These are phyloP conservation scores for Santalum album DNA, from an alignment of 164 flowering plant species.

Conservation along the genomic window DNA sequence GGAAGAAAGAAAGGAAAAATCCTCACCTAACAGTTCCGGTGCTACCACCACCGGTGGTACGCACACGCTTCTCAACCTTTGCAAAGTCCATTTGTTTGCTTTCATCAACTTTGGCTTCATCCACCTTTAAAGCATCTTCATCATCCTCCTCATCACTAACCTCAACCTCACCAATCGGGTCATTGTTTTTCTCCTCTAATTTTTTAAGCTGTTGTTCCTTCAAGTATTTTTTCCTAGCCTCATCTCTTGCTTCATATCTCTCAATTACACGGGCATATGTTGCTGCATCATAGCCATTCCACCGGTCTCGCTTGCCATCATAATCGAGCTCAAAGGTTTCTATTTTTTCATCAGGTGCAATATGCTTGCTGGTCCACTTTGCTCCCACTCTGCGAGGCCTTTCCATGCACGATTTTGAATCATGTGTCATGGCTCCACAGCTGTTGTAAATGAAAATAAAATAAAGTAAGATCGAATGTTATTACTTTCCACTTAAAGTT, in stretches of 20 bases:
- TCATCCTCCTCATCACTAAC: constrained; percentile 2
- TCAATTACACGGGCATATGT: background rate
- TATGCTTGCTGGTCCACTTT: constrained; percentile 5
- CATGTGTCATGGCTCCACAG: constrained; percentile 6
- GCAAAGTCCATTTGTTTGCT: constrained; percentile 6
- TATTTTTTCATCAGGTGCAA: constrained; percentile 6
- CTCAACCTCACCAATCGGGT: background rate
- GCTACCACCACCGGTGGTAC: constrained; percentile 6
- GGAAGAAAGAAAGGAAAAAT: background rate
- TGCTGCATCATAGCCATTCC: constrained; percentile 1
- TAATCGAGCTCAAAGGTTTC: constrained; percentile 5
- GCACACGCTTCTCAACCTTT: constrained; percentile 6
- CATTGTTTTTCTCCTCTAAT: constrained; percentile 3
- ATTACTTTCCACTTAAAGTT: too few relatives aligned
- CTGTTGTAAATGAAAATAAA: background rate
- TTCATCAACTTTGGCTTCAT: constrained; percentile 5
- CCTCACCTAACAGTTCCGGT: constrained; percentile 4
- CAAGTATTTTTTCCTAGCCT: background rate
- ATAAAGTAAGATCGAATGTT: background rate
- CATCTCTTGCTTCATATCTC: background rate
- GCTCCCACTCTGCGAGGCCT: constrained; percentile 2
- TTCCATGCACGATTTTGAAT: constrained; percentile 1
- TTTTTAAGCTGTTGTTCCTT: constrained; percentile 2
- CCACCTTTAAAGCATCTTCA: constrained; percentile 5
- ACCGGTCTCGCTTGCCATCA: constrained; percentile 6